Evolutionary conservation across 108 stramenopile genomes (phyloP).

Genomic region (Licmophora abbreviata): DNA sequence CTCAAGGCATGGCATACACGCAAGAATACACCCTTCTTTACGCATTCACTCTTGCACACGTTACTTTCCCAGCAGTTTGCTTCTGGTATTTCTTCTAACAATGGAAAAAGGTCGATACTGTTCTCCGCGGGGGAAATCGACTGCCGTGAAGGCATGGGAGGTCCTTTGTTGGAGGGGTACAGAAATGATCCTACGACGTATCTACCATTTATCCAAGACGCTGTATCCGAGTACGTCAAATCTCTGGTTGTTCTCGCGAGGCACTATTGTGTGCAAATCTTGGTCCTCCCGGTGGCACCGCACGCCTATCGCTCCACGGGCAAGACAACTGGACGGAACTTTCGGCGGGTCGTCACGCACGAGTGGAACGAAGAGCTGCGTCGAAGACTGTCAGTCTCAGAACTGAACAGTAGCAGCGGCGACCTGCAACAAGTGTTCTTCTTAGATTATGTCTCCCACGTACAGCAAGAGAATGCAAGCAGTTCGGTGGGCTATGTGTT

Average conservation of each 20-base stretch:
- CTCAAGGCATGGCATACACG: conserved; percentile 53
- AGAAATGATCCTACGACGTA: conserved; percentile 9
- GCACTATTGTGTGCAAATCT: conserved; percentile 16
- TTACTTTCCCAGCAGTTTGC: conserved; percentile 15
- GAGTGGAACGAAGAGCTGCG: conserved; percentile 43
- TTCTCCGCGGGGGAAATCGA: conserved; percentile 60
- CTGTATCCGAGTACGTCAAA: conserved; percentile 28
- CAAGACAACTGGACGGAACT: conserved; percentile 29
- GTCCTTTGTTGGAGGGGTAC: conserved; percentile 31
- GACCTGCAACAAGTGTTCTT: conserved; percentile 17
- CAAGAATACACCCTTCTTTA: conserved; percentile 35
- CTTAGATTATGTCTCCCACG: conserved; percentile 26
- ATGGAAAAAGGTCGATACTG: conserved; percentile 20
- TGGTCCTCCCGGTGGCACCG: conserved; percentile 47
- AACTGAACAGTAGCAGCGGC: background rate
- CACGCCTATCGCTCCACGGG: conserved; percentile 41
- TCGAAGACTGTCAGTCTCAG: conserved; percentile 7
- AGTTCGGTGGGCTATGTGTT: conserved; percentile 32
- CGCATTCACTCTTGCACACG: conserved; percentile 24
- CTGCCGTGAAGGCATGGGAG: conserved; percentile 55
- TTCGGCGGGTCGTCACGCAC: conserved; percentile 26
- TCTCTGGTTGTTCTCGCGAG: conserved; percentile 14
- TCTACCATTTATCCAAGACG: conserved; percentile 24
- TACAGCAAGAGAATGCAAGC: conserved; percentile 16
- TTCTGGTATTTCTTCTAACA: conserved; percentile 2